These are phyloP conservation scores for Pseudovirgaria hyperparasitica DNA, from an alignment of 2,329 filamentous ascomycete genomes.

Conservation along the genomic window DNA sequence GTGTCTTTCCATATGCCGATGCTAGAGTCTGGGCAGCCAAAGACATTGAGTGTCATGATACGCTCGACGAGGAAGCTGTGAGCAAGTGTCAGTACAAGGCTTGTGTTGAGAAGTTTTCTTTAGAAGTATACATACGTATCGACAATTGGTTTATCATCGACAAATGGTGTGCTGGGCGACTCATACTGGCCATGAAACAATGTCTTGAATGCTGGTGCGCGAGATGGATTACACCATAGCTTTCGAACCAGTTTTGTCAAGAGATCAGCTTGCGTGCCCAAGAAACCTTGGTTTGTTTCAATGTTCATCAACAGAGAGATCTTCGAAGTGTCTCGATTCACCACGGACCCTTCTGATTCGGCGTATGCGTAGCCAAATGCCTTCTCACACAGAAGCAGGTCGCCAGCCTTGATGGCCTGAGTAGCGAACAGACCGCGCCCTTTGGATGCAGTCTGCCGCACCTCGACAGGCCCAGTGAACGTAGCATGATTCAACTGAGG, in stretches of 20 bases:
- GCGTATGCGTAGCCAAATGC: slow-evolving; percentile 34
- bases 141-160: slow-evolving; percentile 30
- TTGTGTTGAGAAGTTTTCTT: too few species aligned
- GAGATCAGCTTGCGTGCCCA: slow-evolving; percentile 31
- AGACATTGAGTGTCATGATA: slow-evolving; percentile 32
- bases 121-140: too few species aligned
- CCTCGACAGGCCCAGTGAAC: slow-evolving; percentile 29
- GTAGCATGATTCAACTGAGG: slow-evolving; percentile 37
- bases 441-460: slow-evolving; percentile 27
- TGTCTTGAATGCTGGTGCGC: slow-evolving; percentile 20
- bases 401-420: slow-evolving; percentile 33
- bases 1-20: too few species aligned
- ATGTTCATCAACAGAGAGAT: slow-evolving; percentile 26
- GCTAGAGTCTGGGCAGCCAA: too few species aligned
- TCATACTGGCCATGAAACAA: slow-evolving; percentile 31
- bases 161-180: slow-evolving; percentile 13
- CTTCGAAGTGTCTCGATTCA: slow-evolving; percentile 9
- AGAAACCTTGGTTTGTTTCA: slow-evolving; percentile 14
- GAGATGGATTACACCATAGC: slow-evolving; percentile 28
- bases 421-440: slow-evolving; percentile 42
- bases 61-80: slow-evolving; percentile 34
- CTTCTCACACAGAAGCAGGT: slow-evolving; percentile 44
- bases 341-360: slow-evolving; percentile 12
- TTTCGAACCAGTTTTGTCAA: slow-evolving; percentile 33
- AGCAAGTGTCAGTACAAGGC: too few species aligned